Evolutionary conservation across 345 rosid genomes (phyloP).

Genomic region (Gossypium turneri): DNA sequence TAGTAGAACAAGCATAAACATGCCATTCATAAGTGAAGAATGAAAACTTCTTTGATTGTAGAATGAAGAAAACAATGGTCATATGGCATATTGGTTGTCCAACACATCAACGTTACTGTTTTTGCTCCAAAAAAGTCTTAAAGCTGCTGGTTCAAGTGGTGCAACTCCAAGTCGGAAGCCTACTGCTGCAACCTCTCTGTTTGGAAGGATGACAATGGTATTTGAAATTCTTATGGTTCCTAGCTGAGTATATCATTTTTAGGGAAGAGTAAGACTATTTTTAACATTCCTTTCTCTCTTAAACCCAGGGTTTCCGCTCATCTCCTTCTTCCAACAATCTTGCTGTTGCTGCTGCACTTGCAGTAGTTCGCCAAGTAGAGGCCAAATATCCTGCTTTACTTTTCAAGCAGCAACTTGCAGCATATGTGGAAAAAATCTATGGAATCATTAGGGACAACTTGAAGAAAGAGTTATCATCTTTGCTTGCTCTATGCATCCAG

Average conservation of each 20-base stretch:
- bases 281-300: conserved; percentile 18
- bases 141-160: conserved; percentile 62
- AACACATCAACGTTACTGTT: conserved; percentile 81
- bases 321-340: conserved; percentile 79
- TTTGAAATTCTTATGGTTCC: not conserved
- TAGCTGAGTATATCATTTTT: conserved; percentile 14
- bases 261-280: not conserved
- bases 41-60: conserved; percentile 25
- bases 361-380: conserved; percentile 85
- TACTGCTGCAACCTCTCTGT: conserved; percentile 79
- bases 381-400: conserved; percentile 98
- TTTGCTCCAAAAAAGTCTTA: conserved; percentile 79
- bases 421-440: conserved; percentile 92
- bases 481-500: conserved; percentile 88
- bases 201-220: conserved; percentile 98
- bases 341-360: conserved; percentile 68
- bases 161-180: conserved; percentile 62
- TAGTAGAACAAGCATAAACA: not conserved
- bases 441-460: conserved; percentile 96
- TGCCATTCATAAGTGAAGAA: not conserved
- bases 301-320: conserved; percentile 84
- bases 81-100: conserved; percentile 98
- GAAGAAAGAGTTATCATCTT: conserved; percentile 82
- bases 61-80: conserved; percentile 88
- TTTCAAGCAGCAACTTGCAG: conserved; percentile 97